These are phyloP conservation scores for Xylariaceae sp. DNA, from an alignment of 2,329 filamentous ascomycete species.

Conservation along the genomic window DNA sequence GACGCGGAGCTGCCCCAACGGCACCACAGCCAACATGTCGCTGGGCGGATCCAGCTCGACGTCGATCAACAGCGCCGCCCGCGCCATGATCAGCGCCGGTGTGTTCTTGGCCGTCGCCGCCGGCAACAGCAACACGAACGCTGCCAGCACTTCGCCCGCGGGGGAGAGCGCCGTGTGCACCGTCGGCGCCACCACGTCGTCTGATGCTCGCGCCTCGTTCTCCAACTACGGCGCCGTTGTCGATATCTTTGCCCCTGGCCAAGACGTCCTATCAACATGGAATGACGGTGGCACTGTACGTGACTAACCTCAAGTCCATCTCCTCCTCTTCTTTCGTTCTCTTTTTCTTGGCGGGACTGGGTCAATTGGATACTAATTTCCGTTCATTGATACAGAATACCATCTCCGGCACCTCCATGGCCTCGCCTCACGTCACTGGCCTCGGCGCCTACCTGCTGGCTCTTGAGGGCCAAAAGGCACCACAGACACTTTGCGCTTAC, in stretches of 20 bases:
- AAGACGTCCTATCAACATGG: constrained; percentile 50
- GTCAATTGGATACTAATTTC: constrained; percentile 18
- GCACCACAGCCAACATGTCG: constrained; percentile 62
- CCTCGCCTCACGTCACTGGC: constrained; percentile 65
- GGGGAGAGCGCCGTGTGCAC: constrained; percentile 55
- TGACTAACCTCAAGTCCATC: neutral
- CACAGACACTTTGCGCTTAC: constrained; percentile 49
- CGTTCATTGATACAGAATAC: constrained; percentile 39
- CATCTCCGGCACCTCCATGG: constrained; percentile 67
- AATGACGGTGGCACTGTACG: constrained; percentile 43
- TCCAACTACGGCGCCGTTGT: constrained; percentile 56
- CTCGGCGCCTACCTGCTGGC: constrained; percentile 63
- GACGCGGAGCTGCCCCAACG: constrained; percentile 46
- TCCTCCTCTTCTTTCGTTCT: neutral
- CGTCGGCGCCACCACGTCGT: constrained; percentile 55
- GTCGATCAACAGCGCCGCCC: constrained; percentile 57
- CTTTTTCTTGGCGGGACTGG: neutral
- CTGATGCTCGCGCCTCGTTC: constrained; percentile 49
- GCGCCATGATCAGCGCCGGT: constrained; percentile 51
- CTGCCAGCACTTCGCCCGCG: constrained; percentile 52
- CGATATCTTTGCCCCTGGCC: constrained; percentile 53
- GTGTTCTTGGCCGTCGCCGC: constrained; percentile 61
- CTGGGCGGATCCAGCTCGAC: constrained; percentile 54
- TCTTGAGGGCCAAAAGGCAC: constrained; percentile 48
- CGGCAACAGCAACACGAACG: constrained; percentile 55